Conservation (phyloP, 164 flowering plant species). For the Chimonanthus praecox region DNA sequence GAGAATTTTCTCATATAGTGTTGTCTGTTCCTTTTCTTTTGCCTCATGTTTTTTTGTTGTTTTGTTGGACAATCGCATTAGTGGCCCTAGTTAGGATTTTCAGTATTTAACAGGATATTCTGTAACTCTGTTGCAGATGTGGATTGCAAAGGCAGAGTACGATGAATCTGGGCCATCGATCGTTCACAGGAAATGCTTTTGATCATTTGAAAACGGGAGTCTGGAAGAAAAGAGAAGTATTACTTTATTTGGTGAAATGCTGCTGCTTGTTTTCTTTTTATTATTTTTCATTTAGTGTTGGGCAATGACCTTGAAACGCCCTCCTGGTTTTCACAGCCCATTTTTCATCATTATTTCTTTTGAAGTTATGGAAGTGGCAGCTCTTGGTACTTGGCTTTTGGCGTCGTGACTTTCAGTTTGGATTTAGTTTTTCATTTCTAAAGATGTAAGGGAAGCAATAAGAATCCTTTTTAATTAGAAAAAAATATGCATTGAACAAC, state of each 20-base stretch:
- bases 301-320: neutral
- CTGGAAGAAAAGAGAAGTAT: neutral
- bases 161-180: conserved; percentile 71
- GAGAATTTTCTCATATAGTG: no score
- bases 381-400: neutral
- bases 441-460: neutral
- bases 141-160: conserved; percentile 72
- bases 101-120: neutral
- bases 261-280: neutral
- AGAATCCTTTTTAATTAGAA: no score
- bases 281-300: neutral
- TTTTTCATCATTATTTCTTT: neutral
- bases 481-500: no score
- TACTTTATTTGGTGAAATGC: neutral
- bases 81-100: no score
- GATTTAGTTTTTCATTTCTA: neutral
- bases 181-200: conserved; percentile 77
- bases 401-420: neutral
- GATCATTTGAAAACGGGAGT: conserved; percentile 5
- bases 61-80: no score
- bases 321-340: neutral
- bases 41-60: no score
- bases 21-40: no score
- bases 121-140: conserved; percentile 41
- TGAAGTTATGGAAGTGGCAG: neutral